A percentile compares a stretch with the other conserved stretches of the same genome.
Conservation (phyloP, 441 rosid species). For the Adansonia madagascariensis region DNA sequence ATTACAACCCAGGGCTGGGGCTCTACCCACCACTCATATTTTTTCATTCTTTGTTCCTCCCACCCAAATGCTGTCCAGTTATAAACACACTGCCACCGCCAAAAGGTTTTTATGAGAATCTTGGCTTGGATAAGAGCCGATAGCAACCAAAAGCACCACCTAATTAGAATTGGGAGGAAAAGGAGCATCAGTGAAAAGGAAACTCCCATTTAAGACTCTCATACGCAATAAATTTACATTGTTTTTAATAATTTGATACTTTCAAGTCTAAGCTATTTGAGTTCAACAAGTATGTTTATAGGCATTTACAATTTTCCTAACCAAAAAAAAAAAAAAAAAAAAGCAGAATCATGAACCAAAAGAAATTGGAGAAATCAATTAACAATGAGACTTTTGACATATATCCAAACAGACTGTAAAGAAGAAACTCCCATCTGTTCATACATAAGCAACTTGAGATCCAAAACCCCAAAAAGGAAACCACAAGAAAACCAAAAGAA, state of each 20-base stretch:
- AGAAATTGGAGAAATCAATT: not conserved
- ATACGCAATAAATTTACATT: not conserved
- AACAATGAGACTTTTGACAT: too few relatives aligned
- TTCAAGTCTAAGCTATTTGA: not conserved
- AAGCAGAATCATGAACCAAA: not conserved
- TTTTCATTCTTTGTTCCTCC: not conserved
- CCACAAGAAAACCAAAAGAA: slow-evolving; percentile 11
- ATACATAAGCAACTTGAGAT: slow-evolving; percentile 40
- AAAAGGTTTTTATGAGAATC: slow-evolving; percentile 11
- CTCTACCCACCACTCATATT: slow-evolving; percentile 11
- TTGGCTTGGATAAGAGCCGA: slow-evolving; percentile 3
- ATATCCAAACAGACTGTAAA: slow-evolving; percentile 40
- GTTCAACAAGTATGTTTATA: not conserved
- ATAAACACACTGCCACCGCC: not conserved
- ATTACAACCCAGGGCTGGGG: not conserved
- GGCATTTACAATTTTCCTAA: not conserved
- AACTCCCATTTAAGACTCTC: not conserved
- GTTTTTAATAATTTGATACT: not conserved
- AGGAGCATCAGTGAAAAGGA: slow-evolving; percentile 11
- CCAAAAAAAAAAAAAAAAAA: too few relatives aligned
- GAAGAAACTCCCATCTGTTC: slow-evolving; percentile 44
- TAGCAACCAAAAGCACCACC: not conserved
- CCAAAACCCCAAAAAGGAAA: slow-evolving; percentile 32
- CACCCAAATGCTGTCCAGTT: not conserved
- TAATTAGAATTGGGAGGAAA: not conserved